Conservation (phyloP, 1,284 basidiomycete species). For the Gomphus sp. region DNA sequence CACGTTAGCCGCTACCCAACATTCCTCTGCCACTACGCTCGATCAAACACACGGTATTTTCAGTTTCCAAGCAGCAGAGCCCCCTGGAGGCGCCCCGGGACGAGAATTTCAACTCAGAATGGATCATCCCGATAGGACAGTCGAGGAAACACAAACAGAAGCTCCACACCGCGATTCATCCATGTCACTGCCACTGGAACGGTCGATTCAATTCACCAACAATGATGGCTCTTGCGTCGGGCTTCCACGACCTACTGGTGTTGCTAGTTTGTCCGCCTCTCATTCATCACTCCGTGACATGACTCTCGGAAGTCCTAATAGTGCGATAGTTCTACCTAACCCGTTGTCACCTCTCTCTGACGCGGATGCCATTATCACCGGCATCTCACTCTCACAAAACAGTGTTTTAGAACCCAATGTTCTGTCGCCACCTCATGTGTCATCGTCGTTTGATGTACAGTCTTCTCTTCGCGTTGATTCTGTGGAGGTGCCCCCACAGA, state of each 20-base stretch:
- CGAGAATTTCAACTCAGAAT: neutral
- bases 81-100: neutral
- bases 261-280: too few relatives aligned
- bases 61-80: neutral
- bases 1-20: constrained; percentile 8
- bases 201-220: neutral
- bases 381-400: neutral
- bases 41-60: neutral
- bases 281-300: neutral
- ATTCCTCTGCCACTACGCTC: constrained; percentile 5
- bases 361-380: too few relatives aligned
- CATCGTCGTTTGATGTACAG: neutral
- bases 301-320: neutral
- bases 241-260: neutral
- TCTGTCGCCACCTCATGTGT: neutral
- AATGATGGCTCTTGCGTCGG: neutral
- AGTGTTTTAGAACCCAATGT: neutral
- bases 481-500: neutral
- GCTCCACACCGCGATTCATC: neutral
- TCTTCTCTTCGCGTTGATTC: neutral
- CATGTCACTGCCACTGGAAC: neutral
- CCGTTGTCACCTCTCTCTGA: neutral
- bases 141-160: neutral
- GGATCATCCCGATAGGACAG: neutral
- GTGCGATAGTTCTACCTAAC: neutral